Conservation (phyloP, 2,329 filamentous ascomycete genomes). For the Penicillium sp. region DNA sequence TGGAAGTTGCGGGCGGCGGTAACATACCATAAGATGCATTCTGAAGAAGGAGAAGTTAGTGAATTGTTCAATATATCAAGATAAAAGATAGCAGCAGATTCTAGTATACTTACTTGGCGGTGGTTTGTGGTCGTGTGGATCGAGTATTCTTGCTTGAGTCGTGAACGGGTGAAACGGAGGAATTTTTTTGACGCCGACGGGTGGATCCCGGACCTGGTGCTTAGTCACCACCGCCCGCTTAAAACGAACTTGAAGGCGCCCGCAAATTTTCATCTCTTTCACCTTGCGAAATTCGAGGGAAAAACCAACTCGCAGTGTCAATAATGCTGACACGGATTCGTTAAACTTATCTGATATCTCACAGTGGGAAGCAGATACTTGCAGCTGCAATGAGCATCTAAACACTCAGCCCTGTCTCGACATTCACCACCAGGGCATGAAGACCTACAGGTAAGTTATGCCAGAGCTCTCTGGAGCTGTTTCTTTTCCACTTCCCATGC, state of each 20-base stretch:
- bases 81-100: background rate
- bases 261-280: slow-evolving; percentile 24
- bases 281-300: slow-evolving; percentile 5
- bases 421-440: slow-evolving; percentile 10
- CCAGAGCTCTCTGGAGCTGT: slow-evolving; percentile 18
- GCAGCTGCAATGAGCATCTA: slow-evolving; percentile 11
- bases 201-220: slow-evolving; percentile 29
- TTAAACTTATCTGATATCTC: slow-evolving; percentile 7
- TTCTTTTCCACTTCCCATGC: slow-evolving; percentile 23
- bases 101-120: slow-evolving; percentile 37
- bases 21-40: slow-evolving; percentile 52
- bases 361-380: background rate
- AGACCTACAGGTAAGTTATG: slow-evolving; percentile 28
- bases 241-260: slow-evolving; percentile 23
- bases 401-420: slow-evolving; percentile 12
- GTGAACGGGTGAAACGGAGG: slow-evolving; percentile 30
- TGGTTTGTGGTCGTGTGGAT: slow-evolving; percentile 25
- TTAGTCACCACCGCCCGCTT: slow-evolving; percentile 32
- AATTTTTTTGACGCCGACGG: slow-evolving; percentile 35
- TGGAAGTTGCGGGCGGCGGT: slow-evolving; percentile 8
- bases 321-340: slow-evolving; percentile 13
- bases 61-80: background rate
- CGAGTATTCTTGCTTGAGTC: slow-evolving; percentile 24
- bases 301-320: slow-evolving; percentile 15
- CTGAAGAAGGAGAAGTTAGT: slow-evolving; percentile 29